Evolutionary conservation across 2,329 filamentous ascomycete species (phyloP).

Genomic region (Scedosporium dehoogii): DNA sequence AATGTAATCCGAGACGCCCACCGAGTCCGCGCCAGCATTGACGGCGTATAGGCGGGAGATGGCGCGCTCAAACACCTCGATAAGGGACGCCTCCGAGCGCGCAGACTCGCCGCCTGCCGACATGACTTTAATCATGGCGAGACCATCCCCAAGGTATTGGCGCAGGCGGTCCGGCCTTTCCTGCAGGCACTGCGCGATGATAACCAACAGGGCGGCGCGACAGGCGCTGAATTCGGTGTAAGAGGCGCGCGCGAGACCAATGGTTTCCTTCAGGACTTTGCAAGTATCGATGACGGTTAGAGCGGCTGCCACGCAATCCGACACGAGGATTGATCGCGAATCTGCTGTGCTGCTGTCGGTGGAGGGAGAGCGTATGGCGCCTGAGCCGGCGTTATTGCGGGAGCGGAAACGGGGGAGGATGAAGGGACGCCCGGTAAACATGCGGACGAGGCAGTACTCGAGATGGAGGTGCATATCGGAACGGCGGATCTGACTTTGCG

Average conservation of each 20-base stretch:
- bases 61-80: conserved; percentile 41
- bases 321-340: conserved; percentile 30
- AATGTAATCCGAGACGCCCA: conserved; percentile 33
- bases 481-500: conserved; percentile 30
- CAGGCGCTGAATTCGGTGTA: conserved; percentile 48
- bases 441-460: conserved; percentile 41
- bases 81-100: conserved; percentile 41
- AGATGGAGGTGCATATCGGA: conserved; percentile 40
- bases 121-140: conserved; percentile 42
- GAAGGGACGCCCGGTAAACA: conserved; percentile 44
- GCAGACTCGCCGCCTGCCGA: conserved; percentile 41
- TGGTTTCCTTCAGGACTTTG: conserved; percentile 35
- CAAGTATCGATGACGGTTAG: conserved; percentile 40
- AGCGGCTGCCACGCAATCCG: conserved; percentile 42
- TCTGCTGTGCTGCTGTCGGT: conserved; percentile 18
- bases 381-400: conserved; percentile 13
- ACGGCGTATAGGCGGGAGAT: conserved; percentile 33
- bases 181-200: conserved; percentile 28
- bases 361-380: conserved; percentile 18
- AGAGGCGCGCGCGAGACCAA: conserved; percentile 42
- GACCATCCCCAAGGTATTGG: conserved; percentile 35
- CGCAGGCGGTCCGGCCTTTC: conserved; percentile 28
- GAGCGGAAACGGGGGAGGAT: conserved; percentile 26
- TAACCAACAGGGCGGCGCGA: conserved; percentile 40
- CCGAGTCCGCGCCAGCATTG: conserved; percentile 19